Evolutionary conservation across 2,329 filamentous ascomycete genomes (phyloP).

Genomic region (Diatrype stigma): DNA sequence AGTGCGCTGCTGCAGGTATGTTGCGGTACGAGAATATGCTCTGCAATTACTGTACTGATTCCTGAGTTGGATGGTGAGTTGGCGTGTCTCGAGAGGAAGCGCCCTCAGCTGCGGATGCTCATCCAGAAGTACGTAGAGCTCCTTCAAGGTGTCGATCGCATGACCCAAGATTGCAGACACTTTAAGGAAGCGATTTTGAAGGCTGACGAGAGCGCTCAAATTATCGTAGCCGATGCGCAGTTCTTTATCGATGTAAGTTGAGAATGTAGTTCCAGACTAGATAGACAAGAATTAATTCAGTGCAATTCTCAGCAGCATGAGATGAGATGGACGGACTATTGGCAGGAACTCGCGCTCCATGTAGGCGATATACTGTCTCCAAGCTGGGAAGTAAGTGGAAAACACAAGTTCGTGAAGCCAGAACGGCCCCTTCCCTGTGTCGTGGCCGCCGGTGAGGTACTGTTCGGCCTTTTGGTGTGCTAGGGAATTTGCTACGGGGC

Average conservation of each 20-base stretch:
- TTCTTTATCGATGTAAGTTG: slow-evolving; percentile 24
- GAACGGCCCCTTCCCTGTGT: slow-evolving; percentile 4
- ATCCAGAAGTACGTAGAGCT: slow-evolving; percentile 12
- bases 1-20: slow-evolving; percentile 19
- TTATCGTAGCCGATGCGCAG: slow-evolving; percentile 23
- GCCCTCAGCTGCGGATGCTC: background rate
- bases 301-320: background rate
- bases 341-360: slow-evolving; percentile 20
- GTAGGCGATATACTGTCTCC: slow-evolving; percentile 20
- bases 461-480: slow-evolving; percentile 12
- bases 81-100: background rate
- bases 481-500: slow-evolving; percentile 20
- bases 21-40: slow-evolving; percentile 16
- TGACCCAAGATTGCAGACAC: slow-evolving; percentile 15
- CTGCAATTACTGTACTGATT: slow-evolving; percentile 13
- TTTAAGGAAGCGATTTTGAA: slow-evolving; percentile 22
- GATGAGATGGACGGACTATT: slow-evolving; percentile 12
- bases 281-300: background rate
- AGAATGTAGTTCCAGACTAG: slow-evolving; percentile 23
- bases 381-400: slow-evolving; percentile 18
- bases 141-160: slow-evolving; percentile 13
- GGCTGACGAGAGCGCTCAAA: slow-evolving; percentile 19
- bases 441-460: slow-evolving; percentile 2
- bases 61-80: slow-evolving; percentile 2
- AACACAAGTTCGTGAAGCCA: slow-evolving; percentile 20